Base-by-base conservation (phyloP, 495 filamentous ascomycete species). In the Aspergillus sclerotioniger region DNA sequence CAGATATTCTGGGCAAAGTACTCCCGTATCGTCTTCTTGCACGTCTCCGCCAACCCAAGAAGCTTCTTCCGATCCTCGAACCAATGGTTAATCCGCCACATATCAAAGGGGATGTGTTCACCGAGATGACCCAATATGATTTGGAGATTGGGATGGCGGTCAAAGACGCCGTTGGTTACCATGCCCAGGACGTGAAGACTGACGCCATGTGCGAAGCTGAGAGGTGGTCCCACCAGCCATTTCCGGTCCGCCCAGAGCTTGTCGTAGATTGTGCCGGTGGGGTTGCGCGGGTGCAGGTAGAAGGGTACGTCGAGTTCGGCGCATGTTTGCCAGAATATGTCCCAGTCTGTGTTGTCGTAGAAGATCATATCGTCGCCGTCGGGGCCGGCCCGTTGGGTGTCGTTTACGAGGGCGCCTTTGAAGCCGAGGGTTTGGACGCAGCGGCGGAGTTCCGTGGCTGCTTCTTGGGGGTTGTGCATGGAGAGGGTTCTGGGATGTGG, bases 51-150 rank as follows among this genome's bases (percentile, higher is more conserved):
- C 52, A 77, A 49, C 3, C 74, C 76, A 1, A 80, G 66, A 43
- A 68, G 60, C 53, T 81, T 74, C 58, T 79, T 76, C 59, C 78
- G 74, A 32, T 76, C 70, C 47, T 78, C 70, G 20, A 78, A 77
- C 83, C 84, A 86, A 67, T 86, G 83, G 47, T 79, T 70, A 41
- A 84, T 82, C 10, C 86, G 77, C 67, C 82, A 82, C 57, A 89
- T 70, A 66, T 86, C 83, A 59, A 85, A 87, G 0, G 85, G 85
- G 16, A 88, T 69, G 56, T 82, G 76, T 68, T 89, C 85, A 8
- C 86, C 86, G 62, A 87, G 73, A 64, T 89, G 86, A 3, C 85
- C 85, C n/a, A 88, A 67, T 52, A 88, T 79, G 29, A 88, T 71
- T 62, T 88, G 84, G 33, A 88, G 67, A 21, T 74, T 74, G 0